Base-by-base conservation (phyloP, 495 filamentous ascomycete species). In the Xylaria castorea region DNA sequence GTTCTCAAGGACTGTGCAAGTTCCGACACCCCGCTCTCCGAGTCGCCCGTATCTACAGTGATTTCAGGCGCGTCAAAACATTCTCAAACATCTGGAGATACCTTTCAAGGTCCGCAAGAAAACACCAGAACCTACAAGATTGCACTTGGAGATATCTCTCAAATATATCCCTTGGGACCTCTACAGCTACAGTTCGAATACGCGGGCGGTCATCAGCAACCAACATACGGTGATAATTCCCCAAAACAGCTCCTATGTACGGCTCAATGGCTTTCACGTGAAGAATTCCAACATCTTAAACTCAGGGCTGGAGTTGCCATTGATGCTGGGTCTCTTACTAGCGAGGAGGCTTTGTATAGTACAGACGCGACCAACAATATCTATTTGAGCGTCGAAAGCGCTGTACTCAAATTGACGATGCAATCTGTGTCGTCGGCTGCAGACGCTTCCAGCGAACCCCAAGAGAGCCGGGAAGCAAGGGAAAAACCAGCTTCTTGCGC, bases 111-210 rank as follows among this genome's bases (percentile, higher is more conserved):
- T 4, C 16, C 4, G 14, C 38, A 66, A 36, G 27, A 66, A 27
- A 20, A 51, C 6, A 16, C 46, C 3, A 16, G 8, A 11, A 38
- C 40, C 30, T 66, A 66, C 5, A 14, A 11, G 2, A 11, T 66
- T 22, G 32, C 46, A 53, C 64, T 44, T 22, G 46, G 64, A n/a
- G 64, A 66, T 22, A 8, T 32, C 2, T 53, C 64, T 36, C 32
- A 46, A 11, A 2, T 66, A 27, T 53, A 53, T 30, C 44, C 8
- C 25, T 42, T 20, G 38, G 79, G 73, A 0, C 63, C 34, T 32
- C 46, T 79, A 5, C 68, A 76, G 50, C 34, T 80, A 6, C 79
- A 79, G 60, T 57, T 80, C 12, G 74, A 81, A 73, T 77, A 81
- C 50, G 75, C 67, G n/a, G 55, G 36, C 7, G 27, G 22, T 32